Evolutionary conservation across 2,329 filamentous ascomycete genomes (phyloP), one percentile per base, ranked within the genome.

Genomic region (Achaetomium macrosporum): DNA sequence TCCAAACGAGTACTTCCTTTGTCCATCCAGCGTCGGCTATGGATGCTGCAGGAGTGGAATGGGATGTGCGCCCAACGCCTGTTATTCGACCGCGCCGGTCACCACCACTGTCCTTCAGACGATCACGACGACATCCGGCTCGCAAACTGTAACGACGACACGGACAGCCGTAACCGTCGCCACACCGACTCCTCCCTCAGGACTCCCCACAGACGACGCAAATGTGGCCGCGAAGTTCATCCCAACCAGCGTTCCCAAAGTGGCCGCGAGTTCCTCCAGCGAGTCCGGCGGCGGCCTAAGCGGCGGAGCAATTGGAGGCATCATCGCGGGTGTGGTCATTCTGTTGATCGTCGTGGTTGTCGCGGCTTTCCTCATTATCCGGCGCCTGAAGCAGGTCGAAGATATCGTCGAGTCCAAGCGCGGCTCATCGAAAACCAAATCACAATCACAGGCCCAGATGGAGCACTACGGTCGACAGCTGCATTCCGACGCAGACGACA

Each of bases 41-140:
- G 79, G 79, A 0, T 83, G 80, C 57, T 83, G 80, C 60, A 65
- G 65, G 2, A 71, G 65, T 43, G 74, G 74, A 5, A 72, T 76
- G 69, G 74, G 65, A 25, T 83, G 80, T 59, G 78, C 71, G 2
- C 49, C 63, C 2, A 66, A 61, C 16, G 64, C 61, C 13, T 83
- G 80, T 60, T 82, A 77, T 54, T 68, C 72, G 1, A 77, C 74
- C 0, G 67, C 66, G 0, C 71, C 75, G 1, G 62, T 68, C 1
- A 80, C 77, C 0, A 66, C 70, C n/a, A 74, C 71, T 1, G 61
- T 75, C 7, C 73, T 72, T 1, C 65, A 70, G 35, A 69, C 69
- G 0, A 59, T 73, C 11, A 80, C 76, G 1, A 76, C 73, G 0
- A 78, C 74, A 35, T 66, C 69, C 2, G 65, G 63, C 37, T 72